These are phyloP conservation scores for Chlamydomonas sphaeroides DNA, from an alignment of 139 green algal species.

Conservation along the genomic window DNA sequence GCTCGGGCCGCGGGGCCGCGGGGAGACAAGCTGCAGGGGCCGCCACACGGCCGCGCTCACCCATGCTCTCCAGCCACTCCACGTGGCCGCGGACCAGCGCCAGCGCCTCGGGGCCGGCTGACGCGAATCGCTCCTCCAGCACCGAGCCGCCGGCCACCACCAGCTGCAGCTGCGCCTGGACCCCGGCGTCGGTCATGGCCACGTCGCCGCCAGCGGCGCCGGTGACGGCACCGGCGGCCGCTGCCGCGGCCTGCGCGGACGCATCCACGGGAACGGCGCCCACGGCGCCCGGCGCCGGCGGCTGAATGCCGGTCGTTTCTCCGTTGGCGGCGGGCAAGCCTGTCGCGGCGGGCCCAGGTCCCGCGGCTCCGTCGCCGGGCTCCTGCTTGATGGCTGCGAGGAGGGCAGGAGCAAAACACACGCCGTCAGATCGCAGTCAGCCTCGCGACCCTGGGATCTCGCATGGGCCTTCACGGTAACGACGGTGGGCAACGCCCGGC, in stretches of 20 bases:
- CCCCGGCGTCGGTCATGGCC: no score
- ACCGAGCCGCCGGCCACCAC: not conserved
- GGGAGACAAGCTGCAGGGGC: no score
- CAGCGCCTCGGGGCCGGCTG: slow-evolving; percentile 14
- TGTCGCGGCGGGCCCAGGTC: not conserved
- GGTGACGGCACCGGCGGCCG: not conserved
- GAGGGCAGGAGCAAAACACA: not conserved
- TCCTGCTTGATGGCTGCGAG: slow-evolving; percentile 21
- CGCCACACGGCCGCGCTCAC: not conserved
- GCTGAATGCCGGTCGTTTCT: no score
- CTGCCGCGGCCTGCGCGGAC: not conserved
- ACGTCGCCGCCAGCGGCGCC: not conserved
- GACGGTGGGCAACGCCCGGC: no score
- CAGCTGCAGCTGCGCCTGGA: no score
- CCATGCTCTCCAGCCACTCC: slow-evolving; percentile 67
- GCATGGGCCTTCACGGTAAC: no score
- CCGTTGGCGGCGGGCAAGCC: not conserved
- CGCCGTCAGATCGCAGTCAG: no score
- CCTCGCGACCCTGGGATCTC: no score
- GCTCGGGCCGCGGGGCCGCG: no score
- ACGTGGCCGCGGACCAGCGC: slow-evolving; percentile 69
- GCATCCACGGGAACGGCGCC: not conserved
- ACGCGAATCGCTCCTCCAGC: slow-evolving; percentile 1
- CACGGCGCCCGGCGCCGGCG: no score
- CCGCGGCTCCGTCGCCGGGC: not conserved